Percentiles rank a stretch among this genome's conserved stretches.
Evolutionary conservation across 805 yeast genomes (phyloP).

Genomic region (Wickerhamiella nectarea): DNA sequence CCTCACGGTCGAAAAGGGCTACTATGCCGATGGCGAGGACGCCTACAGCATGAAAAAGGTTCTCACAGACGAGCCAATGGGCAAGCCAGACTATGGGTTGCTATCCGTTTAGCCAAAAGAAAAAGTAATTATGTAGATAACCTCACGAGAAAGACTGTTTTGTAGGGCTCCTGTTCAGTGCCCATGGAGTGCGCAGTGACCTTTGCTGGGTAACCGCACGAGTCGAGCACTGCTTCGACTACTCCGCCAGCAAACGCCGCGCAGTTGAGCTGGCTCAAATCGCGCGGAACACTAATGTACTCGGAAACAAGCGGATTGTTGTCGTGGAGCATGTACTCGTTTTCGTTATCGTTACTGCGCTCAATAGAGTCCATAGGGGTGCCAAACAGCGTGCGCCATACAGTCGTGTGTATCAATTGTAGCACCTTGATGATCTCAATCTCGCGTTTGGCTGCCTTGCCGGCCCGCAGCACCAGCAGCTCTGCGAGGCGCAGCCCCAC

Average conservation of each 20-base stretch:
- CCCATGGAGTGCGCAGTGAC: slow-evolving; percentile 79
- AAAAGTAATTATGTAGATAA: too few relatives aligned
- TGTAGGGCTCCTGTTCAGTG: slow-evolving; percentile 39
- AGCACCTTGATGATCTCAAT: slow-evolving; percentile 49
- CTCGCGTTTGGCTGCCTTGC: slow-evolving; percentile 53
- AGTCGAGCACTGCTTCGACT: slow-evolving; percentile 67
- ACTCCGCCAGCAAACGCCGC: slow-evolving; percentile 77
- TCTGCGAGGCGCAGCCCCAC: slow-evolving; percentile 64
- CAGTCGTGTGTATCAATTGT: slow-evolving; percentile 55
- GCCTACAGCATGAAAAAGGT: slow-evolving; percentile 84
- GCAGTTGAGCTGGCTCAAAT: slow-evolving; percentile 63
- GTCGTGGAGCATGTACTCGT: slow-evolving; percentile 69
- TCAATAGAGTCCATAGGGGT: slow-evolving; percentile 62
- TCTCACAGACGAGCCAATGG: slow-evolving; percentile 7
- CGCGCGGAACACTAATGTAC: slow-evolving; percentile 65
- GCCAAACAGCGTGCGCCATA: slow-evolving; percentile 68
- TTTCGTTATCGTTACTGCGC: slow-evolving; percentile 51
- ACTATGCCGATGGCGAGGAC: slow-evolving; percentile 95
- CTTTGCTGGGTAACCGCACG: slow-evolving; percentile 54
- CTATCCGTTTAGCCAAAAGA: not conserved
- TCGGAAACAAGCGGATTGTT: slow-evolving; percentile 56
- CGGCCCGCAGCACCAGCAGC: slow-evolving; percentile 53
- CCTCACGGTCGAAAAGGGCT: slow-evolving; percentile 66
- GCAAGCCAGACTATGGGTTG: not conserved
- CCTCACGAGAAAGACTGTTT: slow-evolving; percentile 66